These are phyloP conservation scores for Porpolomopsis calyptriformis DNA, from an alignment of 768 basidiomycete genomes.

Conservation along the genomic window DNA sequence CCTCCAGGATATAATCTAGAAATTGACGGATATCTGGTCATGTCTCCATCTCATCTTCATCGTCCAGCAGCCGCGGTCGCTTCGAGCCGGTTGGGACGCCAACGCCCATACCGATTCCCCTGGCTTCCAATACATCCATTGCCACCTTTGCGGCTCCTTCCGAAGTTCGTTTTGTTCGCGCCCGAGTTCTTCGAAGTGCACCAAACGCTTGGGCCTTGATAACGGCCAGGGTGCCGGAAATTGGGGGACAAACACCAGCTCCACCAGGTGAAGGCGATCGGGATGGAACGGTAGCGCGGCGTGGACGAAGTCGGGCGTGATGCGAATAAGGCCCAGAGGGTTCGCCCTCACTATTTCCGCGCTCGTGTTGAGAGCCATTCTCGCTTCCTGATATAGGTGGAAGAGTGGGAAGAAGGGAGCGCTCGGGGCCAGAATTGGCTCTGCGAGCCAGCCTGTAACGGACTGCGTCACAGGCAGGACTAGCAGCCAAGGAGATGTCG, in stretches of 20 bases:
- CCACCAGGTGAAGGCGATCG: constrained; percentile 38
- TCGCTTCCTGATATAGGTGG: constrained; percentile 43
- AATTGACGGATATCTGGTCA: constrained; percentile 12
- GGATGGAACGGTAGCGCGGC: constrained; percentile 35
- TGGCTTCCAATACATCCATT: constrained; percentile 70
- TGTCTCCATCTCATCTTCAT: constrained; percentile 32
- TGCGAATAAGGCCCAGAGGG: constrained; percentile 29
- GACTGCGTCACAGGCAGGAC: constrained; percentile 41
- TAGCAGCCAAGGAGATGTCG: constrained; percentile 49
- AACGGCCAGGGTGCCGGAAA: constrained; percentile 78
- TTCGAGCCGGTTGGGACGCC: constrained; percentile 27
- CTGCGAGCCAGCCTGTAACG: constrained; percentile 50
- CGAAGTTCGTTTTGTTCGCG: constrained; percentile 59
- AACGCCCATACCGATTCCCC: constrained; percentile 49
- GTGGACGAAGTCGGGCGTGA: constrained; percentile 33
- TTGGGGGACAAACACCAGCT: constrained; percentile 22
- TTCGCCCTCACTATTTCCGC: constrained; percentile 48
- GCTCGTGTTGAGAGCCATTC: constrained; percentile 40
- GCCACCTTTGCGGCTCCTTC: constrained; percentile 66
- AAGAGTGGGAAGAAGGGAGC: constrained; percentile 34
- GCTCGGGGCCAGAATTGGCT: constrained; percentile 39
- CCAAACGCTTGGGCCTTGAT: constrained; percentile 89
- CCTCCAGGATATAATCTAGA: constrained; percentile 8
- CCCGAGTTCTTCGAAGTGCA: constrained; percentile 67
- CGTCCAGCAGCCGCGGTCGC: constrained; percentile 42